Conservation (phyloP, 331 rosid species). For the Dryas integrifolia region DNA sequence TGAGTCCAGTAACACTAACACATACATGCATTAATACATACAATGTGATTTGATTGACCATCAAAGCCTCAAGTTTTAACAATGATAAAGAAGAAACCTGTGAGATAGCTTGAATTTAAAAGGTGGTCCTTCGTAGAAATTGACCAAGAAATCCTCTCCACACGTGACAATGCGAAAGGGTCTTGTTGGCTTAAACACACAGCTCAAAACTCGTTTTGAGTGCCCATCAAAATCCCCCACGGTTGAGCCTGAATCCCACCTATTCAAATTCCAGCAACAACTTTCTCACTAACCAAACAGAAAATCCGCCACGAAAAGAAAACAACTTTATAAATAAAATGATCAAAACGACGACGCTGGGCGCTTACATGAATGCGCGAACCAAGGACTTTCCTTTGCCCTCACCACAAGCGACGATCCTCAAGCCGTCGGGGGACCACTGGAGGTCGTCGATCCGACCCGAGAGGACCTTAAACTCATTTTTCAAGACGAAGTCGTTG, state of each 20-base stretch:
- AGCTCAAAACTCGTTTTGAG: slow-evolving; percentile 82
- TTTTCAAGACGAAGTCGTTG: slow-evolving; percentile 73
- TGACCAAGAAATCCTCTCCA: slow-evolving; percentile 88
- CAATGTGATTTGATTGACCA: background rate
- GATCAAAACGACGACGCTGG: slow-evolving; percentile 11
- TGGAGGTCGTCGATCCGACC: slow-evolving; percentile 96
- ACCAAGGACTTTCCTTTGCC: slow-evolving; percentile 85
- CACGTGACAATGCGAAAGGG: slow-evolving; percentile 89
- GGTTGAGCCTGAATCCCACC: slow-evolving; percentile 97
- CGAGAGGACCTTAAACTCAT: slow-evolving; percentile 78
- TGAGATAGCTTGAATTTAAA: slow-evolving; percentile 84
- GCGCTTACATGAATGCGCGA: slow-evolving; percentile 76
- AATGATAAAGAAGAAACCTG: slow-evolving; percentile 42
- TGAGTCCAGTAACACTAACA: background rate
- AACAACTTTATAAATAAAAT: background rate
- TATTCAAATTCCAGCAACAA: slow-evolving; percentile 10
- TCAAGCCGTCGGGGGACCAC: slow-evolving; percentile 88
- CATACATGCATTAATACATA: background rate
- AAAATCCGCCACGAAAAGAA: background rate
- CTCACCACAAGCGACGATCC: slow-evolving; percentile 92
- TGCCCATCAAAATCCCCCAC: slow-evolving; percentile 99
- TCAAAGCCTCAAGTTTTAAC: background rate
- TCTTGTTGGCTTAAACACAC: slow-evolving; percentile 85
- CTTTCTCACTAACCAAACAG: slow-evolving; percentile 5
- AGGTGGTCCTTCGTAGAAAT: slow-evolving; percentile 96